Evolutionary conservation across 805 yeast species (phyloP).

Genomic region (Osmozyma mogii): DNA sequence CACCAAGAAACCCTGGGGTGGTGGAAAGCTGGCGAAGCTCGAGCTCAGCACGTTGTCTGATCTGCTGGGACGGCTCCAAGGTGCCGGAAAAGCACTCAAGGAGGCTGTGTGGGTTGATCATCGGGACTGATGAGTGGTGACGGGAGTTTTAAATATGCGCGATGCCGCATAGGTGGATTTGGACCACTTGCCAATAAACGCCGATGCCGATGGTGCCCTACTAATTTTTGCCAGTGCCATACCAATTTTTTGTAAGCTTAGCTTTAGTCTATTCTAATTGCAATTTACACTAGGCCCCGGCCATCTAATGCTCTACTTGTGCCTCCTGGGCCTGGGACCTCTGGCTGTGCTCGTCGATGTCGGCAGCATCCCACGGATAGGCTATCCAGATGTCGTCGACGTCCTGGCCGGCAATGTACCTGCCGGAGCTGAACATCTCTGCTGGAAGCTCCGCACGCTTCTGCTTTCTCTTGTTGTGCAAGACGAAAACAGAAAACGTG

Average conservation of each 20-base stretch:
- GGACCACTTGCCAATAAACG: too few species aligned
- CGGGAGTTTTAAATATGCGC: too few species aligned
- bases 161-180: too few species aligned
- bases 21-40: slow-evolving; percentile 51
- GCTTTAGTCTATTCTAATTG: too few species aligned
- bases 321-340: slow-evolving; percentile 70
- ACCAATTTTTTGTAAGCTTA: too few species aligned
- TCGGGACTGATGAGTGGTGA: too few species aligned
- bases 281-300: too few species aligned
- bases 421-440: slow-evolving; percentile 49
- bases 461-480: slow-evolving; percentile 67
- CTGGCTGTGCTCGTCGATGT: slow-evolving; percentile 65
- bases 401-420: slow-evolving; percentile 65
- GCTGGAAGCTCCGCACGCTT: slow-evolving; percentile 67
- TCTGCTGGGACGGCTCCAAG: slow-evolving; percentile 53
- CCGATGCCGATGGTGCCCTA: too few species aligned
- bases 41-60: slow-evolving; percentile 62
- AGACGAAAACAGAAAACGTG: slow-evolving; percentile 65
- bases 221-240: too few species aligned
- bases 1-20: slow-evolving; percentile 69
- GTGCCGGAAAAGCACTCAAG: slow-evolving; percentile 78
- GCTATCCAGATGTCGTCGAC: slow-evolving; percentile 82
- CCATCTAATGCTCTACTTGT: too few species aligned
- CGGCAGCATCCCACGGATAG: slow-evolving; percentile 79
- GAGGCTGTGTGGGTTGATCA: slow-evolving; percentile 62